Conservation (phyloP, 805 yeast genomes). For the Wickerhamiella lipophila region DNA sequence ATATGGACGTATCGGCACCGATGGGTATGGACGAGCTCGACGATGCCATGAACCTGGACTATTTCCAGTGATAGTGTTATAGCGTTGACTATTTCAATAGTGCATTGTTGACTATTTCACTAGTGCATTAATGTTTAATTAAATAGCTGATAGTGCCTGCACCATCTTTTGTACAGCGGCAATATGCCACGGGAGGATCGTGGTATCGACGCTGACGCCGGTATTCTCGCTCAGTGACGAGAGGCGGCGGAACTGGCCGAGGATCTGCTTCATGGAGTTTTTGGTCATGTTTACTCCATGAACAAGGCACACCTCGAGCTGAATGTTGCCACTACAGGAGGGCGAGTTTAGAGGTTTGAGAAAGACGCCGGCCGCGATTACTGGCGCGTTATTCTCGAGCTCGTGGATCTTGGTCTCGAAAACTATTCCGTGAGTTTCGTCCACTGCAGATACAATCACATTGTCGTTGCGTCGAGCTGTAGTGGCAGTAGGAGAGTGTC, state of each 20-base stretch:
- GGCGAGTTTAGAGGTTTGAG: conserved; percentile 15
- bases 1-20: conserved; percentile 15
- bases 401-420: conserved; percentile 7
- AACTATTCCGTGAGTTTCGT: conserved; percentile 14
- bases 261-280: conserved; percentile 24
- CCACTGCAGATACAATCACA: conserved; percentile 14
- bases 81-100: too few relatives aligned
- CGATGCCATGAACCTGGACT: conserved; percentile 21
- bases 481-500: not conserved
- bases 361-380: conserved; percentile 18
- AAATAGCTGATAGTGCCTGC: conserved; percentile 12
- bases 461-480: conserved; percentile 5
- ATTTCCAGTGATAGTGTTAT: conserved; percentile 15
- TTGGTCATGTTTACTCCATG: conserved; percentile 13
- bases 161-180: conserved; percentile 27
- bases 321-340: conserved; percentile 11
- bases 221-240: conserved; percentile 27
- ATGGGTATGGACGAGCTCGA: conserved; percentile 24
- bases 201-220: conserved; percentile 26
- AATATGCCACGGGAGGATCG: conserved; percentile 32
- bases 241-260: conserved; percentile 29
- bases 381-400: conserved; percentile 11
- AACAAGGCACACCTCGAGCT: conserved; percentile 12
- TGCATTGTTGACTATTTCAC: too few relatives aligned
- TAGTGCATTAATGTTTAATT: not conserved